Percentiles rank a stretch among this genome's conserved stretches.
phyloP scores from a whole-genome alignment of 2,329 filamentous ascomycete species.

The Rhytidhysteron rufulum region DNA sequence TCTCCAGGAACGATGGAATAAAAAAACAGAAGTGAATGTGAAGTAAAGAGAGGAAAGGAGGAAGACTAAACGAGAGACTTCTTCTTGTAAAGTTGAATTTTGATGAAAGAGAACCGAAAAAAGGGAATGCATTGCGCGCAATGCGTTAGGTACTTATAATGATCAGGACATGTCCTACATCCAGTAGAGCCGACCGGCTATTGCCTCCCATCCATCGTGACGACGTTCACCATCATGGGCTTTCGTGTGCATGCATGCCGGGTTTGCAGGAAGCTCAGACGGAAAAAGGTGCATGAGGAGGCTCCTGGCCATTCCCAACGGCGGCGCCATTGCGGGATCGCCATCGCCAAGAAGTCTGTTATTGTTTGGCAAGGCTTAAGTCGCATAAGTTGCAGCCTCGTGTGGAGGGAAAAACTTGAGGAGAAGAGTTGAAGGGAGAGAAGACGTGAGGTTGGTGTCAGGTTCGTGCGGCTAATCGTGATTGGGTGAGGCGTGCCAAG shows the following conservation, averaged over 20 bases:
- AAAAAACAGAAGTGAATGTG: slow-evolving; percentile 23
- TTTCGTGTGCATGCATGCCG: not conserved
- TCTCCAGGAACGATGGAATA: slow-evolving; percentile 33
- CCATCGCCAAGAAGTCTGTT: slow-evolving; percentile 3
- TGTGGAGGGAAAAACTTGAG: not conserved
- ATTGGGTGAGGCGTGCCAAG: not conserved
- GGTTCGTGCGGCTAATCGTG: too few species aligned
- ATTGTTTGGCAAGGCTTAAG: not conserved
- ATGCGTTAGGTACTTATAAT: too few species aligned
- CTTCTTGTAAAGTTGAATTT: slow-evolving; percentile 13
- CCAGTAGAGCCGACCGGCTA: slow-evolving; percentile 12
- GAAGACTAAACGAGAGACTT: slow-evolving; percentile 25
- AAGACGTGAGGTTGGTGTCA: not conserved
- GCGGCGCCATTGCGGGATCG: slow-evolving; percentile 9
- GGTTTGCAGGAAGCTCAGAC: slow-evolving; percentile 2
- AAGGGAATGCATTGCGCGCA: slow-evolving; percentile 7
- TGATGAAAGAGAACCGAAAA: slow-evolving; percentile 9
- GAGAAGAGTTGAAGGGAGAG: too few species aligned
- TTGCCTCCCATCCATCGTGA: slow-evolving; percentile 5
- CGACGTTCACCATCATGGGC: slow-evolving; percentile 1
- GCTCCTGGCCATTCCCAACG: slow-evolving; percentile 2
- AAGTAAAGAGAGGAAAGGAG: slow-evolving; percentile 11
- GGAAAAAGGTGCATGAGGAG: slow-evolving; percentile 3
- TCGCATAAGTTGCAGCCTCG: too few species aligned
- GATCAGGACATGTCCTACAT: too few species aligned